A percentile compares a stretch with the other conserved stretches of the same genome.
Conservation (phyloP, 176 grass and related monocot genomes). For the Miscanthus lutarioriparius region DNA sequence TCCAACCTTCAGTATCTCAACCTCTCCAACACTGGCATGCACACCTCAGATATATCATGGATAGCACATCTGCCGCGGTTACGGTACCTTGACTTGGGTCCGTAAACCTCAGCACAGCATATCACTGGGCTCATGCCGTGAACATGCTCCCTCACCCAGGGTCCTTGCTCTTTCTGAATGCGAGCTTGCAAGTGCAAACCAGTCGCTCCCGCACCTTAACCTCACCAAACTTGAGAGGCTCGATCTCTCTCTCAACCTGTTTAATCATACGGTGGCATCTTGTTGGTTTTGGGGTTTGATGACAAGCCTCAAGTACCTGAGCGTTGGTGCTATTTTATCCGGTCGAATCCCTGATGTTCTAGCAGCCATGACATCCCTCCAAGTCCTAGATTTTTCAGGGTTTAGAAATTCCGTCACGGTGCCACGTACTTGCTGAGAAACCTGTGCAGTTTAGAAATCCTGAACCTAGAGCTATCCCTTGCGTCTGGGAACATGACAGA, state of each 20-base stretch:
- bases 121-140: background rate
- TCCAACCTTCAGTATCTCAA: background rate
- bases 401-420: too few relatives aligned
- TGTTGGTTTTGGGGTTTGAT: too few relatives aligned
- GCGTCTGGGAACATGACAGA: too few relatives aligned
- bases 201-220: too few relatives aligned
- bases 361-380: background rate
- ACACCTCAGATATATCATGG: background rate
- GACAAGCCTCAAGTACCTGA: background rate
- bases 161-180: too few relatives aligned
- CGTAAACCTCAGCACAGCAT: background rate
- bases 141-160: background rate
- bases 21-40: background rate
- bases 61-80: background rate
- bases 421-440: background rate
- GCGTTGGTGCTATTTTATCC: background rate
- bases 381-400: background rate
- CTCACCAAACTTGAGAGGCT: too few relatives aligned
- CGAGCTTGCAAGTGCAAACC: too few relatives aligned
- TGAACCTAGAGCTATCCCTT: too few relatives aligned
- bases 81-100: background rate
- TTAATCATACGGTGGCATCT: too few relatives aligned
- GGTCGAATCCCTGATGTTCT: slow-evolving; percentile 6
- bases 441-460: slow-evolving; percentile 8
- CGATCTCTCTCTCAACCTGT: too few relatives aligned